Percentiles rank a stretch among this genome's conserved stretches.
Conservation (phyloP, 441 rosid genomes). For the Dalechampia spathulata region DNA sequence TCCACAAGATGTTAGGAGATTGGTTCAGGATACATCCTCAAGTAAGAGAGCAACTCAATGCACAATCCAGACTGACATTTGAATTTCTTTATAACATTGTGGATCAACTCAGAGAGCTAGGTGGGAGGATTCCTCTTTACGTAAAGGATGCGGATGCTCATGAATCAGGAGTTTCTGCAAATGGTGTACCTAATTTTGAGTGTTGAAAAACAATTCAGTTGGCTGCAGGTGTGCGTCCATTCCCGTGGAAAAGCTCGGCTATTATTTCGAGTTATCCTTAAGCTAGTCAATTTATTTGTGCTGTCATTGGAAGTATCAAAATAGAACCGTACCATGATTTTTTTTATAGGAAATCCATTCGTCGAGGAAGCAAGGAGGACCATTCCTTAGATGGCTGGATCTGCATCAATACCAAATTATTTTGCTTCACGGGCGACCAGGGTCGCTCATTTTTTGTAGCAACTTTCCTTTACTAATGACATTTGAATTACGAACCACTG, state of each 20-base stretch:
- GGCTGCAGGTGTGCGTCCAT: not conserved
- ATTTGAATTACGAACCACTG: not conserved
- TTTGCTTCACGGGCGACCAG: not conserved
- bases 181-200: constrained; percentile 18
- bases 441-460: not conserved
- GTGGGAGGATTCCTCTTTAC: constrained; percentile 67
- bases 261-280: too few relatives aligned
- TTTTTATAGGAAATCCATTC: not conserved
- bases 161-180: constrained; percentile 6
- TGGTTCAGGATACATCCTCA: constrained; percentile 80
- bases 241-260: too few relatives aligned
- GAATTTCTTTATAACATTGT: constrained; percentile 68
- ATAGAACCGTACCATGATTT: too few relatives aligned
- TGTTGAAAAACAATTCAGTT: not conserved
- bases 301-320: not conserved
- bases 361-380: not conserved
- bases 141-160: constrained; percentile 20
- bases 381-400: not conserved
- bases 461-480: not conserved
- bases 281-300: too few relatives aligned
- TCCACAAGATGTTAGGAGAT: constrained; percentile 78
- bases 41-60: constrained; percentile 64
- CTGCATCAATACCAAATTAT: not conserved
- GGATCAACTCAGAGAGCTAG: constrained; percentile 51
- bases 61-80: constrained; percentile 58